These are phyloP conservation scores for Aspergillus transmontanensis DNA, from an alignment of 2,329 filamentous ascomycete genomes.

Conservation along the genomic window DNA sequence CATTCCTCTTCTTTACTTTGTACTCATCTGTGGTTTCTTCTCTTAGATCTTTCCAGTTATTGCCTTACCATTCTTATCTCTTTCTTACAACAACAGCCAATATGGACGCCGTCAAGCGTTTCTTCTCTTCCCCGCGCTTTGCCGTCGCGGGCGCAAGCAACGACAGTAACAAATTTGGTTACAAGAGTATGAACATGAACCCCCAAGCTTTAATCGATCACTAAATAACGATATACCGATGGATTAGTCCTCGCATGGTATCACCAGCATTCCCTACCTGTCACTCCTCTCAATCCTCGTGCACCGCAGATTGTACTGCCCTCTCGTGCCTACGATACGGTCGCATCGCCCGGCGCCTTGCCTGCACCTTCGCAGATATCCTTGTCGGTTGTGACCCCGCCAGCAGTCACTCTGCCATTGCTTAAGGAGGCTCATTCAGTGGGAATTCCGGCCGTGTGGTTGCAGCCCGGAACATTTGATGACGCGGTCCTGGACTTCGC, in stretches of 20 bases:
- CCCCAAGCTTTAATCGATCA: neutral
- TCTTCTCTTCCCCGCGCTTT: conserved; percentile 79
- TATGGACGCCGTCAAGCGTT: conserved; percentile 65
- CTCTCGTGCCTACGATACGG: conserved; percentile 61
- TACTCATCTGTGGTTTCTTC: neutral
- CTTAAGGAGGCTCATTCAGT: conserved; percentile 75
- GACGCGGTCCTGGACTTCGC: conserved; percentile 73
- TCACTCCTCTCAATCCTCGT: conserved; percentile 81
- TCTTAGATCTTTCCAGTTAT: neutral
- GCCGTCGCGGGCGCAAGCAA: conserved; percentile 90
- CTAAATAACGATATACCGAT: conserved; percentile 4
- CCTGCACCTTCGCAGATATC: conserved; percentile 69
- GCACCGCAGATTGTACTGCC: conserved; percentile 65
- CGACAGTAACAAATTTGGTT: conserved; percentile 81
- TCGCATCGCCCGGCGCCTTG: conserved; percentile 67
- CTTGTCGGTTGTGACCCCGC: conserved; percentile 86
- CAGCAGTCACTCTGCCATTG: conserved; percentile 71
- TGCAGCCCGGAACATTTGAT: conserved; percentile 90
- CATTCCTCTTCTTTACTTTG: neutral
- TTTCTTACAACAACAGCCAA: neutral
- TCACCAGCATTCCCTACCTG: conserved; percentile 71
- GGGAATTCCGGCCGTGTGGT: conserved; percentile 76
- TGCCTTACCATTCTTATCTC: neutral
- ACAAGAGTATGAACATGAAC: conserved; percentile 66
- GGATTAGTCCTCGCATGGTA: conserved; percentile 86